These are phyloP conservation scores for Cladosporium sp. DNA, from an alignment of 2,329 filamentous ascomycete genomes.

Conservation along the genomic window DNA sequence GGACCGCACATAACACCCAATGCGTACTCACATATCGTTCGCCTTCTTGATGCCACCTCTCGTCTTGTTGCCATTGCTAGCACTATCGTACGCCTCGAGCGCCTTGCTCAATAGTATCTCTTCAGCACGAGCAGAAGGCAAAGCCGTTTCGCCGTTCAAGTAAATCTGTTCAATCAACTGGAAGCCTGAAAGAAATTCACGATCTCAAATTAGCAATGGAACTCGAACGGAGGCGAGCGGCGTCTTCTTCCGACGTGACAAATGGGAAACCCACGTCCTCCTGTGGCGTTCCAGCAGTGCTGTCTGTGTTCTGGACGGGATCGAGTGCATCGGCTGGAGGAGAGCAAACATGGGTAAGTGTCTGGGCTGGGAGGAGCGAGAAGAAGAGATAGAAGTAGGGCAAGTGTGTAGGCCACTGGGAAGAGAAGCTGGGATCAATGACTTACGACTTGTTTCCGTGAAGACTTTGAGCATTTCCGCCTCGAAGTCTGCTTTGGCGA, in stretches of 20 bases:
- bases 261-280: constrained; percentile 18
- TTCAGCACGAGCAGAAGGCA: constrained; percentile 36
- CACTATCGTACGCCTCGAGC: constrained; percentile 74
- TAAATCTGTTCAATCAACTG: constrained; percentile 52
- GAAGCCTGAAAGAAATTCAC: constrained; percentile 61
- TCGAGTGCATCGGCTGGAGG: constrained; percentile 26
- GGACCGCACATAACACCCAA: neutral
- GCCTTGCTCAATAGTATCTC: constrained; percentile 63
- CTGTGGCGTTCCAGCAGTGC: constrained; percentile 7
- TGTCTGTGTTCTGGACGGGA: constrained; percentile 13
- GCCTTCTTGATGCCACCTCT: constrained; percentile 77
- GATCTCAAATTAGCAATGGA: constrained; percentile 51
- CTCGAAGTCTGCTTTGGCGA: constrained; percentile 65
- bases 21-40: constrained; percentile 64
- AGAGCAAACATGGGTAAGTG: constrained; percentile 13
- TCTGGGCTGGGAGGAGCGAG: neutral
- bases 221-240: constrained; percentile 20
- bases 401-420: neutral
- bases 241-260: constrained; percentile 9
- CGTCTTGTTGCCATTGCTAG: constrained; percentile 75
- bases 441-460: constrained; percentile 46
- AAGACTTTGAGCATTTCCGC: constrained; percentile 69
- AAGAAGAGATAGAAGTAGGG: neutral
- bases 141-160: constrained; percentile 56
- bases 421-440: neutral